Base-by-base conservation (phyloP, 176 grass and related monocot species). In the Eleusine indica region DNA sequence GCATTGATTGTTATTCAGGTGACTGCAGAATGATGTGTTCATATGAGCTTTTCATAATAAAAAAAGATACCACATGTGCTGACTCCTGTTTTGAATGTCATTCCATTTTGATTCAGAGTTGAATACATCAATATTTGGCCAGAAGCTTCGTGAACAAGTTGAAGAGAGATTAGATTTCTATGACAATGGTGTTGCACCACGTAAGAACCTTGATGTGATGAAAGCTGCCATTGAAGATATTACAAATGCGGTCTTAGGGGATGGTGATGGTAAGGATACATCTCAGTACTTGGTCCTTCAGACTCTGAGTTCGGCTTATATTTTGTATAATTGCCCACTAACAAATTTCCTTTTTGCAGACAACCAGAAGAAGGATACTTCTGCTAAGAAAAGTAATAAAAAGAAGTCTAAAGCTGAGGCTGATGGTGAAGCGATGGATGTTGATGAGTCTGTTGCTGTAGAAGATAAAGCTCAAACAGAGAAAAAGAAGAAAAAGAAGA, bases 1-100 rank as follows among this genome's bases (percentile, higher is more conserved):
- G 96, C 66, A 98, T 98, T 76, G 96, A 98, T 53, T 98, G 96
- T 74, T 98, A 89, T 66, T 99, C 96, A 29, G 96, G 96, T 99
- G 67, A 82, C 72, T 79, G 11, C 53, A 56, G 6, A 22, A 35
- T 35, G 32, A 35, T 35, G 32, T 35, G 32, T 35, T 35, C 32
- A 35, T 35, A 35, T 35, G 32, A 35, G 32, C 32, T 35, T 35
- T 35, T 35, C 32, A 35, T 35, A 35, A 35, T 35, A 2, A 35
- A 35, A 35, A 35, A 35, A 35, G 32, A 35, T 35, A 35, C 32
- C 32, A 35, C 32, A 35, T 35, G 32, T 35, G 32, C 32, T 35
- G 32, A 35, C 32, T 35, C 32, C 32, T 35, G 32, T 35, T 35
- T 35, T 35, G 32, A 35, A 35, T 35, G 32, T 35, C 32, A 35